Evolutionary conservation across 345 rosid genomes (phyloP).

Genomic region (Bruguiera parviflora): DNA sequence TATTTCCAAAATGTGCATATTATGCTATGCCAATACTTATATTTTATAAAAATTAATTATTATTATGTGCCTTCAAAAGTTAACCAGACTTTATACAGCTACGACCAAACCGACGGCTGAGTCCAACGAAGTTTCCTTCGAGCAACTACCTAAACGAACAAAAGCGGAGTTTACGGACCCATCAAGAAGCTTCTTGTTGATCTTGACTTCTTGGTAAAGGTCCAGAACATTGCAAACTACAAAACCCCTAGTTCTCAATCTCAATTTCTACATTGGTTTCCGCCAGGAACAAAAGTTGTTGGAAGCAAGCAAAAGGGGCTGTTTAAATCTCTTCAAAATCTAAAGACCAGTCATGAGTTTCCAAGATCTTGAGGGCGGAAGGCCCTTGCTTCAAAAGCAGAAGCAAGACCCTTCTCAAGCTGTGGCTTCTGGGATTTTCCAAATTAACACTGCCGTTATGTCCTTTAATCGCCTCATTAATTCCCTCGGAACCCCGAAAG

Average conservation of each 20-base stretch:
- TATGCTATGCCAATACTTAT: too few species aligned
- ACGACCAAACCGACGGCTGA: too few species aligned
- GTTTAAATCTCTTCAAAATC: background rate
- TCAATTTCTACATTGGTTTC: too few species aligned
- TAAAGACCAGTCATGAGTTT: slow-evolving; percentile 38
- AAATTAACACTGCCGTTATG: slow-evolving; percentile 61
- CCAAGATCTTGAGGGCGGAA: slow-evolving; percentile 56
- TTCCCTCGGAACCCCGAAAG: slow-evolving; percentile 71
- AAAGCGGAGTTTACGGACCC: background rate
- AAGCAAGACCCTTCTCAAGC: slow-evolving; percentile 50
- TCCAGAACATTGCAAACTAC: background rate
- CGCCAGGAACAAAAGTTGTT: background rate
- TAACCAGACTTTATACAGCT: too few species aligned
- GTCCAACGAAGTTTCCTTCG: too few species aligned
- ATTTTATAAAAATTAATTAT: too few species aligned
- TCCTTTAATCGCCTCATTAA: slow-evolving; percentile 66
- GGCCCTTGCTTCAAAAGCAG: slow-evolving; percentile 19
- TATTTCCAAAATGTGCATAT: too few species aligned
- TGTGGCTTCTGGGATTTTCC: slow-evolving; percentile 69
- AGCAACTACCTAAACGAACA: background rate
- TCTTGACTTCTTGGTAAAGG: slow-evolving; percentile 10
- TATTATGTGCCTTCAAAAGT: too few species aligned
- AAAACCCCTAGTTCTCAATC: background rate
- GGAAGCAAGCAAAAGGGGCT: background rate
- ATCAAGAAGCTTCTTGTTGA: slow-evolving; percentile 8